Conservation (phyloP, 2,329 filamentous ascomycete species). For the Graphilbum ipis-grandicollis region DNA sequence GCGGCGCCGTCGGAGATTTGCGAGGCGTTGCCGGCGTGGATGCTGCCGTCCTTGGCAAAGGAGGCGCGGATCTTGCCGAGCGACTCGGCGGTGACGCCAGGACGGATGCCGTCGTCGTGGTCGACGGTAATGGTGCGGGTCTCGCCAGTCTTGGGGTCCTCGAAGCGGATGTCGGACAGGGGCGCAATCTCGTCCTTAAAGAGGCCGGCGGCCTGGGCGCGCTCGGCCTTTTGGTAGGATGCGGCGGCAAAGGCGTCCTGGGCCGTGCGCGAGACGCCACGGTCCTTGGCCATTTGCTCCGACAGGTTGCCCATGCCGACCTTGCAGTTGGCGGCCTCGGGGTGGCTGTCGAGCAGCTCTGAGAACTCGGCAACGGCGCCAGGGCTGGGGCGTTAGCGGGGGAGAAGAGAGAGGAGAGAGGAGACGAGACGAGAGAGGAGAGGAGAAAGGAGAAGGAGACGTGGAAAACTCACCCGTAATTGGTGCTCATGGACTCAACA, state of each 20-base stretch:
- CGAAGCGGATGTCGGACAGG: constrained; percentile 60
- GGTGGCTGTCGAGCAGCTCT: constrained; percentile 64
- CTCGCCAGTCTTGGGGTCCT: constrained; percentile 82
- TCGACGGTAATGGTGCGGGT: constrained; percentile 66
- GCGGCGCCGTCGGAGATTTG: constrained; percentile 94
- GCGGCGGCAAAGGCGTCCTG: constrained; percentile 92
- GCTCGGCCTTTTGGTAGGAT: constrained; percentile 78
- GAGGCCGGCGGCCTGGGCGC: constrained; percentile 73
- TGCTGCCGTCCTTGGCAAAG: constrained; percentile 73
- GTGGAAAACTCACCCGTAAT: constrained; percentile 57
- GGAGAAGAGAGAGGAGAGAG: background rate
- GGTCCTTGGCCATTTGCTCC: constrained; percentile 86
- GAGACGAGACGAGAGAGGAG: background rate
- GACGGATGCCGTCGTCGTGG: constrained; percentile 74
- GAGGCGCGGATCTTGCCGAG: constrained; percentile 83
- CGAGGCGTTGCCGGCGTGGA: constrained; percentile 90
- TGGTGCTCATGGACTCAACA: constrained; percentile 86
- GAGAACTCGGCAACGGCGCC: constrained; percentile 84
- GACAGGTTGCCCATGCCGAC: constrained; percentile 91
- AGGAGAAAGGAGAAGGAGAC: background rate
- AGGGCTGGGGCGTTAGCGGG: constrained; percentile 32
- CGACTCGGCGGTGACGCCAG: constrained; percentile 71
- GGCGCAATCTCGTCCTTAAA: constrained; percentile 87
- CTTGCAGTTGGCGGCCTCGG: constrained; percentile 85
- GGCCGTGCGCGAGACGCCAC: constrained; percentile 47